Evolutionary conservation across 2,329 filamentous ascomycete genomes (phyloP).

Genomic region (Sporothrix schenckii): DNA sequence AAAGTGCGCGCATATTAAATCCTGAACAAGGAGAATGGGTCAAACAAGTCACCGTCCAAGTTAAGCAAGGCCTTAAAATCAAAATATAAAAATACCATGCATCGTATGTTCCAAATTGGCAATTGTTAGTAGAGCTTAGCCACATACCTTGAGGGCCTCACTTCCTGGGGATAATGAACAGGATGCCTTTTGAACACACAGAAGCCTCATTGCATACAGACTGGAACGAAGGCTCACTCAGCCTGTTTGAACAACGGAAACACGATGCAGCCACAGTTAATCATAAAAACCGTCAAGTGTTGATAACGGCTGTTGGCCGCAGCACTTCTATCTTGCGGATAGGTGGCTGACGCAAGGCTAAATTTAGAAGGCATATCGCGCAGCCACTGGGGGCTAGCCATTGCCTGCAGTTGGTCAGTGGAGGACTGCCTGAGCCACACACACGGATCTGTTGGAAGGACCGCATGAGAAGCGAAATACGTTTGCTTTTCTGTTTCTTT

Average conservation of each 20-base stretch:
- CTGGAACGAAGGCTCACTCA: neutral
- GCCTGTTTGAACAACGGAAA: neutral
- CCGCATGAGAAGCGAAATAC: neutral
- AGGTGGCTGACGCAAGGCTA: constrained; percentile 14
- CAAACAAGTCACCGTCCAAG: neutral
- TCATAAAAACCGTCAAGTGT: neutral
- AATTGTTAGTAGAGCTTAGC: neutral
- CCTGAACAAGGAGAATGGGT: neutral
- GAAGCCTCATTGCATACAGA: no score
- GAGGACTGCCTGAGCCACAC: constrained; percentile 10
- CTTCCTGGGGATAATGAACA: neutral
- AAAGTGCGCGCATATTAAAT: neutral
- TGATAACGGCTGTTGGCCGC: neutral
- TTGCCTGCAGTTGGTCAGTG: neutral
- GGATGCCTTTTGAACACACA: neutral
- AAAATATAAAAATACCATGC: neutral
- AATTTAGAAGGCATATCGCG: constrained; percentile 18
- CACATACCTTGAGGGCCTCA: neutral
- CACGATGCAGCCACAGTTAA: neutral
- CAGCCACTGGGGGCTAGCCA: neutral
- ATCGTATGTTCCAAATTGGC: no score
- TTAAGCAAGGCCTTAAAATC: neutral
- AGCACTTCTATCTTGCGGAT: constrained; percentile 7
- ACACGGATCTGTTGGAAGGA: constrained; percentile 2
- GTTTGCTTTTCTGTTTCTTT: neutral